A percentile compares a stretch with the other conserved stretches of the same genome.
phyloP scores from a whole-genome alignment of 805 yeast species.

The Yarrowia porcina region DNA sequence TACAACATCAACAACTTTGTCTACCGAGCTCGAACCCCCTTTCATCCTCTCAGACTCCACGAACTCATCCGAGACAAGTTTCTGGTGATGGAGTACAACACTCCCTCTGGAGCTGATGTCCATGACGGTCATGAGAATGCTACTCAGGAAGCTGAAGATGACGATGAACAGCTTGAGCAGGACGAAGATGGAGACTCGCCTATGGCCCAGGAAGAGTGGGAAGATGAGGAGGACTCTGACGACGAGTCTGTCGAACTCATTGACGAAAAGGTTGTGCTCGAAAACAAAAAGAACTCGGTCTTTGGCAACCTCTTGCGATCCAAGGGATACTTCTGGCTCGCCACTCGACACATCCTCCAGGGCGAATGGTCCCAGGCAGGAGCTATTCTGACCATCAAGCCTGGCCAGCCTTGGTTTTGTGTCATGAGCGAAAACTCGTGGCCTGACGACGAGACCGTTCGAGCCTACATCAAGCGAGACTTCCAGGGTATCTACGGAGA shows the following conservation, averaged over 20 bases:
- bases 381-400: constrained; percentile 43
- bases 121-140: constrained; percentile 32
- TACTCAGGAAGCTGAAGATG: constrained; percentile 31
- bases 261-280: constrained; percentile 32
- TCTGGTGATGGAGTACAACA: constrained; percentile 31
- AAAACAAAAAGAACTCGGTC: constrained; percentile 41
- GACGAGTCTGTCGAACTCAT: constrained; percentile 27
- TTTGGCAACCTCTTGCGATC: constrained; percentile 44
- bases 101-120: constrained; percentile 26
- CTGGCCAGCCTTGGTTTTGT: constrained; percentile 47
- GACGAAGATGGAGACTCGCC: constrained; percentile 14
- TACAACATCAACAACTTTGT: constrained; percentile 47
- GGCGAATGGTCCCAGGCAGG: constrained; percentile 50
- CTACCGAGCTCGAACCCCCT: constrained; percentile 44
- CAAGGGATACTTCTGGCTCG: constrained; percentile 48
- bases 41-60: constrained; percentile 46
- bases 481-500: constrained; percentile 45
- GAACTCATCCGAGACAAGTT: constrained; percentile 42
- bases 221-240: constrained; percentile 15
- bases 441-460: constrained; percentile 39
- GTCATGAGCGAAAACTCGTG: constrained; percentile 39
- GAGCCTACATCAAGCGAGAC: constrained; percentile 39
- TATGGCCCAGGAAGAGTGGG: constrained; percentile 19
- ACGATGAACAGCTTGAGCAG: constrained; percentile 1
- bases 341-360: constrained; percentile 42